Conservation (phyloP, 2,329 filamentous ascomycete genomes). For the Paecilomyces sp. region DNA sequence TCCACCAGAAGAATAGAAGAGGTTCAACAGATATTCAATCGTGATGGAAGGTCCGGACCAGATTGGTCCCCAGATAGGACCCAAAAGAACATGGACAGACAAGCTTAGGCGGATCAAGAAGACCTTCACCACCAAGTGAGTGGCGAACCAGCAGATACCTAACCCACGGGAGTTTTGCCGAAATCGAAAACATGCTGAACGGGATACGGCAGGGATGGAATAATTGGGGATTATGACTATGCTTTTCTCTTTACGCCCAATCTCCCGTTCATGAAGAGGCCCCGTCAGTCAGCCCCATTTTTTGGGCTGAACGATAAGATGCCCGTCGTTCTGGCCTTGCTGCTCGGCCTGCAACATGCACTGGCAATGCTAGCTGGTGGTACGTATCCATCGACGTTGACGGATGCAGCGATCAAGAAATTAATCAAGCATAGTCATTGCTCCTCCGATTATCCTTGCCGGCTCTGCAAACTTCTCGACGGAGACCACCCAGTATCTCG, state of each 20-base stretch:
- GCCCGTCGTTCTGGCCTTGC: slow-evolving; percentile 57
- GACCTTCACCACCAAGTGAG: slow-evolving; percentile 36
- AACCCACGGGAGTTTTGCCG: not conserved
- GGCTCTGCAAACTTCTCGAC: slow-evolving; percentile 50
- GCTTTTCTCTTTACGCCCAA: slow-evolving; percentile 75
- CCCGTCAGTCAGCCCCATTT: slow-evolving; percentile 55
- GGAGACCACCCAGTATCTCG: slow-evolving; percentile 55
- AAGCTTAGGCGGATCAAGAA: slow-evolving; percentile 24
- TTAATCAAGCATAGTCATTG: slow-evolving; percentile 40
- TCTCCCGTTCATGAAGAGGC: slow-evolving; percentile 70
- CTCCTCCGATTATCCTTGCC: slow-evolving; percentile 58
- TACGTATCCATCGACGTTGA: slow-evolving; percentile 8
- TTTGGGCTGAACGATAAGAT: slow-evolving; percentile 64
- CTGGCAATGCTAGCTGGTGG: slow-evolving; percentile 57
- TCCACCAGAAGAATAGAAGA: not conserved
- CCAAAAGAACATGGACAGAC: slow-evolving; percentile 30
- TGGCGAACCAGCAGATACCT: not conserved
- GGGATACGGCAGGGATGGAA: slow-evolving; percentile 50
- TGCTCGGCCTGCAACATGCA: slow-evolving; percentile 64
- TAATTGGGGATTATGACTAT: slow-evolving; percentile 86
- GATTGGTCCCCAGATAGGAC: slow-evolving; percentile 35
- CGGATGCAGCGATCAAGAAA: not conserved
- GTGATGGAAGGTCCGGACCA: slow-evolving; percentile 34
- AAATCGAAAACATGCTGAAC: slow-evolving; percentile 1
- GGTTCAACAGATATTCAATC: not conserved